These are phyloP conservation scores for Penicillium psychrofluorescens DNA, from an alignment of 495 filamentous ascomycete species.

Conservation along the genomic window DNA sequence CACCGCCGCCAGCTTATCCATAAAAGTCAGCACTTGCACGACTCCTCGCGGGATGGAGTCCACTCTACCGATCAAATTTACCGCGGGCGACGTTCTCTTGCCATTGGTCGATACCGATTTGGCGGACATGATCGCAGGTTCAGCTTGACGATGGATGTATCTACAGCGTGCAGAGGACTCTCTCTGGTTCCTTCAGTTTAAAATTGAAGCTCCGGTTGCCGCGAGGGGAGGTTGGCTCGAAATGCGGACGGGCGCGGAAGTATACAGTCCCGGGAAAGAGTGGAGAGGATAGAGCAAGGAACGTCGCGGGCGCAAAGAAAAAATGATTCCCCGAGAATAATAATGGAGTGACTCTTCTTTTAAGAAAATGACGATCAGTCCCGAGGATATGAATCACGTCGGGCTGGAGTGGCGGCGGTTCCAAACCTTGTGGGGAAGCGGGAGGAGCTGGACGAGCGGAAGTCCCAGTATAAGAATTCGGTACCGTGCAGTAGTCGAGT, in stretches of 20 bases:
- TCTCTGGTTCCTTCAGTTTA: conserved; percentile 5
- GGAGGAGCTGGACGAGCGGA: conserved; percentile 44
- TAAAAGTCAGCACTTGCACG: conserved; percentile 14
- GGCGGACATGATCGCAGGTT: conserved; percentile 49
- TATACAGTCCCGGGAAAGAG: conserved; percentile 19
- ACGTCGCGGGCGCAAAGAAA: too few species aligned
- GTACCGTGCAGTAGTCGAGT: neutral
- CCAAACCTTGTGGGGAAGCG: conserved; percentile 28
- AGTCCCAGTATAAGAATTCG: conserved; percentile 9
- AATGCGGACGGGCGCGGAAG: conserved; percentile 19
- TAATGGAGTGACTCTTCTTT: neutral
- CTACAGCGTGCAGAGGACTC: neutral
- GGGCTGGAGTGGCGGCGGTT: conserved; percentile 27
- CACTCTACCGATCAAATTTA: conserved; percentile 80
- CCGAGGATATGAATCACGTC: conserved; percentile 6
- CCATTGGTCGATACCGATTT: conserved; percentile 54
- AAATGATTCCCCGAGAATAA: too few species aligned
- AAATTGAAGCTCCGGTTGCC: conserved; percentile 1
- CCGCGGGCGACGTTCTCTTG: conserved; percentile 79
- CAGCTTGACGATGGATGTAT: neutral
- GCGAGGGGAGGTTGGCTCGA: conserved; percentile 5
- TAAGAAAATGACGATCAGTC: neutral
- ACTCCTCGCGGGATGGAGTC: conserved; percentile 1
- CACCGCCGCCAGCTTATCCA: conserved; percentile 80
- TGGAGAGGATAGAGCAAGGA: neutral